These are phyloP conservation scores for Centella asiatica DNA, from an alignment of 129 eudicot genomes.

Conservation along the genomic window DNA sequence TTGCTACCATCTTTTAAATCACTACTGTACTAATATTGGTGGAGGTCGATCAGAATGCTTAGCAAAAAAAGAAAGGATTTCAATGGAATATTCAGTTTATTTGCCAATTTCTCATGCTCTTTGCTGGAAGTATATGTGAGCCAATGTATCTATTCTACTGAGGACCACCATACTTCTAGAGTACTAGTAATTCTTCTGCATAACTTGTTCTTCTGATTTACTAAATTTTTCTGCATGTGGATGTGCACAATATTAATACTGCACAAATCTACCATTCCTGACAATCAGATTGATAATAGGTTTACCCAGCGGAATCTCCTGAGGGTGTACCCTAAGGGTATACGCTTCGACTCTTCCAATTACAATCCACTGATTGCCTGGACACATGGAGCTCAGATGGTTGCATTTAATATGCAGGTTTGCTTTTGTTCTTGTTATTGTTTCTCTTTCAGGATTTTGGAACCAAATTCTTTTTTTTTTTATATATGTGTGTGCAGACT, in stretches of 20 bases:
- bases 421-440: conserved; percentile 15
- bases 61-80: too few relatives aligned
- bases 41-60: too few relatives aligned
- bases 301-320: conserved; percentile 66
- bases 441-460: background rate
- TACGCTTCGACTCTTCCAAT: conserved; percentile 65
- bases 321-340: conserved; percentile 78
- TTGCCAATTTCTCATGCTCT: background rate
- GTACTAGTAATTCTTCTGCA: background rate
- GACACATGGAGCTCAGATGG: conserved; percentile 95
- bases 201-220: conserved; percentile 1
- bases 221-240: background rate
- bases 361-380: conserved; percentile 68
- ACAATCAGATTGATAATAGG: conserved; percentile 25
- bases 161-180: background rate
- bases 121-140: background rate
- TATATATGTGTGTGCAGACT: too few relatives aligned
- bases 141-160: background rate
- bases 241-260: background rate
- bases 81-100: background rate
- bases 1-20: background rate
- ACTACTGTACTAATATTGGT: too few relatives aligned
- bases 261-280: conserved; percentile 5
- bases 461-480: background rate
- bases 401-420: conserved; percentile 91